Evolutionary conservation across 169 alveolate genomes (phyloP).

Genomic region (Eimeria praecox): DNA sequence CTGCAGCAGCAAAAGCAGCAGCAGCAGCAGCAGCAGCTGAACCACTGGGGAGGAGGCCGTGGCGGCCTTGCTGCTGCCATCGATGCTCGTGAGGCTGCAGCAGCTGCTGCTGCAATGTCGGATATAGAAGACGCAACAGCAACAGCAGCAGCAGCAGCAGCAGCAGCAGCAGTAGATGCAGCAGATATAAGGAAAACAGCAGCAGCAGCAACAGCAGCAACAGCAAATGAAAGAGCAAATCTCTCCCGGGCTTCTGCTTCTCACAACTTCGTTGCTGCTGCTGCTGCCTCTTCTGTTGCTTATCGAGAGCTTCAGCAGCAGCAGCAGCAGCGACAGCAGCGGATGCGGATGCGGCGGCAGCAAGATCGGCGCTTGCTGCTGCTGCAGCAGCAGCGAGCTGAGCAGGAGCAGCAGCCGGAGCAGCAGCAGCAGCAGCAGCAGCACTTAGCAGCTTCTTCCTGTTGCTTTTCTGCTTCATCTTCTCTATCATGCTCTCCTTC

Average conservation of each 20-base stretch:
- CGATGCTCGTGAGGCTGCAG: neutral
- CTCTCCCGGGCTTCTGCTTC: neutral
- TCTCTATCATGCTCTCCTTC: no score
- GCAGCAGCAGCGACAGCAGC: conserved; percentile 26
- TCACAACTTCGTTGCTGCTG: neutral
- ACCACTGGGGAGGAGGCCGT: neutral
- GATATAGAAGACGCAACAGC: neutral
- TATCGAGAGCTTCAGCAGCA: neutral
- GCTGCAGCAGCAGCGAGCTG: neutral
- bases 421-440: neutral
- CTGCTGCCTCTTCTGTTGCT: conserved; percentile 5
- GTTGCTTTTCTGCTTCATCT: no score
- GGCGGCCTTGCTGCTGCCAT: neutral
- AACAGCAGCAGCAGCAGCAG: no score
- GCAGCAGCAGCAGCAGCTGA: conserved; percentile 5
- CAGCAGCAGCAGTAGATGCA: conserved; percentile 2
- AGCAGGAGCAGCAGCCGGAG: conserved; percentile 6
- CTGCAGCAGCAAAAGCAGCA: neutral
- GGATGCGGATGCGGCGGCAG: neutral
- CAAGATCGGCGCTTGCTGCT: neutral
- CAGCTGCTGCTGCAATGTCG: neutral
- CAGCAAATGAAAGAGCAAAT: neutral
- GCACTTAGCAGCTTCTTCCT: neutral
- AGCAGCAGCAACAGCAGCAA: neutral
- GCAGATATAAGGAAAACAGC: neutral